Base-by-base conservation (phyloP, 805 yeast genomes). In the Diddensiella transvaalensis region DNA sequence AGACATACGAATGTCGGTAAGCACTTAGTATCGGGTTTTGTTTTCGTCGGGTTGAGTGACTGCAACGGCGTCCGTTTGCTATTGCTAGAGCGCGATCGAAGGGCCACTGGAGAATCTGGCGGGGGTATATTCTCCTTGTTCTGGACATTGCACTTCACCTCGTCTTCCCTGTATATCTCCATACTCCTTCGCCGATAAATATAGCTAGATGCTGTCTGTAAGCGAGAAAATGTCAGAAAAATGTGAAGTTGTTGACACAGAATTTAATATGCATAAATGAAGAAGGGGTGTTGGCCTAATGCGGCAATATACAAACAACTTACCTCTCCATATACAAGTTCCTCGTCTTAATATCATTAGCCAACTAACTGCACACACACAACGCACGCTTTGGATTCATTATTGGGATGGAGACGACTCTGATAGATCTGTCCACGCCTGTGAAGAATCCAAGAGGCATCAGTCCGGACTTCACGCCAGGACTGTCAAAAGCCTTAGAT, bases 121-220 rank as follows among this genome's bases (percentile, higher is more conserved):
- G 58, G 55, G 19, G 58, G 54, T n/a, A 52, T 46, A 40, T 54
- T 54, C 45, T 54, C 58, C 42, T 54, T 54, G 40, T 53, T 47
- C n/a, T 23, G 33, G 15, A 33, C 43, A 6, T 18, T 21, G n/a
- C n/a, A n/a, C 17, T 21, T 36, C 33, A 46, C 30, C 17, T 45
- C 46, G 3, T 18, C 30, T 22, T 24, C 40, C 22, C 44, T 40
- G 41, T 41, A 32, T 22, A 32, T 26, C 17, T 8, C 35, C 49
- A 40, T 41, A n/a, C 18, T 24, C 8, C 8, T 39, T 29, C n/a
- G n/a, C n/a, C n/a, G n/a, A n/a, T n/a, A n/a, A n/a, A n/a, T n/a
- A n/a, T n/a, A n/a, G n/a, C n/a, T n/a, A n/a, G n/a, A n/a, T n/a
- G n/a, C n/a, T n/a, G n/a, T n/a, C n/a, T n/a, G n/a, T n/a, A n/a